These are phyloP conservation scores for Pseudozyma hubeiensis DNA, from an alignment of 1,284 basidiomycete species.

Conservation along the genomic window DNA sequence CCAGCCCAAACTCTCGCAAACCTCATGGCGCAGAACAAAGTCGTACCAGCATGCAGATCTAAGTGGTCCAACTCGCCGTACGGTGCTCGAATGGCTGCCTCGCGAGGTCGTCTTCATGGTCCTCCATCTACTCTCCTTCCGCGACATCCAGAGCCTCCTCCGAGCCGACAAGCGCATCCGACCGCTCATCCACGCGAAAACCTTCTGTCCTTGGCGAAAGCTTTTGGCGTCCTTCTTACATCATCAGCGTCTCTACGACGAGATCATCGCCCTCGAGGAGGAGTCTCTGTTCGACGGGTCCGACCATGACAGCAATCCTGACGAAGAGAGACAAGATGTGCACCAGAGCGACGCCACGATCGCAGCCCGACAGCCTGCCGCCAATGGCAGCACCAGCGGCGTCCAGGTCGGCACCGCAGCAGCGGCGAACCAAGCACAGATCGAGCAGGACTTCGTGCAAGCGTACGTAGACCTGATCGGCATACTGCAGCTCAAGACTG, in stretches of 20 bases:
- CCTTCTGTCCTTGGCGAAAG: constrained; percentile 58
- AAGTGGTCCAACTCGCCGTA: constrained; percentile 41
- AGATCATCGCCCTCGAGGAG: constrained; percentile 30
- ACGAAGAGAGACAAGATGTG: neutral
- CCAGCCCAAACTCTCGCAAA: constrained; percentile 41
- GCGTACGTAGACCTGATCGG: constrained; percentile 42
- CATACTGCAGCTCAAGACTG: constrained; percentile 30
- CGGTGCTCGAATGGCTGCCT: constrained; percentile 60
- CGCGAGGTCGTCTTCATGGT: constrained; percentile 54
- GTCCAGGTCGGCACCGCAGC: neutral
- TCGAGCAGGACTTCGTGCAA: constrained; percentile 27
- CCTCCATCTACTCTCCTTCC: constrained; percentile 49
- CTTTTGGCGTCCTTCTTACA: constrained; percentile 34
- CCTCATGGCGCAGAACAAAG: constrained; percentile 40
- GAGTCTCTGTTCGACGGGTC: constrained; percentile 23
- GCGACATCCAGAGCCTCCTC: constrained; percentile 43
- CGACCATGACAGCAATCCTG: constrained; percentile 12
- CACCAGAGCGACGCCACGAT: neutral
- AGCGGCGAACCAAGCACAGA: constrained; percentile 20
- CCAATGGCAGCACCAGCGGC: neutral
- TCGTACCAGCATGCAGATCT: constrained; percentile 47
- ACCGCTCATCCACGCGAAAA: constrained; percentile 45
- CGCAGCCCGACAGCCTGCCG: neutral
- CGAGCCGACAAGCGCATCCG: constrained; percentile 52
- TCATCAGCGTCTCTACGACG: constrained; percentile 41